phyloP scores from a whole-genome alignment of 257 asterid species.

The Sherardia arvensis region DNA sequence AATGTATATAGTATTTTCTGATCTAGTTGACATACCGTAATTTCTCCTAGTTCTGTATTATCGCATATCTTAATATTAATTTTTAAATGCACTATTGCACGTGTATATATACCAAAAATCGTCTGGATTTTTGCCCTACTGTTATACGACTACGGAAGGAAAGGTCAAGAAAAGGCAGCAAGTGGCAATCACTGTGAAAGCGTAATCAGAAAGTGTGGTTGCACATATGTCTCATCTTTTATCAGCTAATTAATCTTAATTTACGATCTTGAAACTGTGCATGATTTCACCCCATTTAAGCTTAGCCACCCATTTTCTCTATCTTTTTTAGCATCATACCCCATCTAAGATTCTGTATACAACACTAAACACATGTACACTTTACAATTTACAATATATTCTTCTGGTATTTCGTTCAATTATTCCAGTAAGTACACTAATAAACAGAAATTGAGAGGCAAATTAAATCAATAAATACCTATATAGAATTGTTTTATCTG shows the following conservation, averaged over 20 bases:
- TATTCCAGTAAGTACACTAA: neutral
- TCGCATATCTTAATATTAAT: no score
- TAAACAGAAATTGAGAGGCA: neutral
- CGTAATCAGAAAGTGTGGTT: conserved; percentile 14
- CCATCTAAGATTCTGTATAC: neutral
- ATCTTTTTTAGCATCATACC: neutral
- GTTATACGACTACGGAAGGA: neutral
- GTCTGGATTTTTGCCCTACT: neutral
- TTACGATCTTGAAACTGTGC: conserved; percentile 2
- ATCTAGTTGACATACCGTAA: no score
- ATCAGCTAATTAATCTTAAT: conserved; percentile 14
- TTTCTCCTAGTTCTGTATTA: no score
- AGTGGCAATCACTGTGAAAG: conserved; percentile 26
- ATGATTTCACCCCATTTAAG: neutral
- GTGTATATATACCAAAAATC: no score
- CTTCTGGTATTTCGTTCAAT: neutral
- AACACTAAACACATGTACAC: neutral
- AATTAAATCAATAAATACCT: no score
- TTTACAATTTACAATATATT: no score
- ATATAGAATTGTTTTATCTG: no score
- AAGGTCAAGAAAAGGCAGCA: conserved; percentile 17
- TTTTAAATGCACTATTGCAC: no score
- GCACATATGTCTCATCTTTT: conserved; percentile 18
- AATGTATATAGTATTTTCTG: no score
- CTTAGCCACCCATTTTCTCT: neutral